A percentile compares a stretch with the other conserved stretches of the same genome.
phyloP scores from a whole-genome alignment of 2,329 filamentous ascomycete species.

The Colletotrichum tabaci region DNA sequence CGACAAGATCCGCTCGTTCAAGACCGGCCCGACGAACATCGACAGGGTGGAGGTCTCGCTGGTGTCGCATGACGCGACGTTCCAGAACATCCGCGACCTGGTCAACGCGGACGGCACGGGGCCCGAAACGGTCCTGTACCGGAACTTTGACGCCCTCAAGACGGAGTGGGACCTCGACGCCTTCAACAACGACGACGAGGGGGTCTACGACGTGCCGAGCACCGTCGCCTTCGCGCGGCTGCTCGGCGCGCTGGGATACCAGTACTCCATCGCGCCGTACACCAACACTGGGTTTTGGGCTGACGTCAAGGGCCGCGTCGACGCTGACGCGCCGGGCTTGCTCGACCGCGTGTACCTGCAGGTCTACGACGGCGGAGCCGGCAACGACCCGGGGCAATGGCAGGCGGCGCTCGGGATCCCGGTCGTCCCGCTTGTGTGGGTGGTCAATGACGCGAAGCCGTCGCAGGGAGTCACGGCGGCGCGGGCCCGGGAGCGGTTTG shows the following conservation, averaged over 20 bases:
- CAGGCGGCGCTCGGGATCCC: constrained; percentile 55
- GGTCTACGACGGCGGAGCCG: constrained; percentile 61
- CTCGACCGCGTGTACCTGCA: constrained; percentile 60
- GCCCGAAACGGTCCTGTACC: constrained; percentile 52
- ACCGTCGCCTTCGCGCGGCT: constrained; percentile 60
- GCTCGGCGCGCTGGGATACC: constrained; percentile 58
- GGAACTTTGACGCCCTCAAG: constrained; percentile 58
- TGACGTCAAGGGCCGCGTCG: constrained; percentile 49
- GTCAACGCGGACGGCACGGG: constrained; percentile 54
- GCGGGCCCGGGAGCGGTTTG: constrained; percentile 55
- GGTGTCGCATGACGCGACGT: constrained; percentile 52
- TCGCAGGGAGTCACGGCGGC: constrained; percentile 54
- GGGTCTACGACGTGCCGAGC: constrained; percentile 58
- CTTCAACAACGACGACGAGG: constrained; percentile 63
- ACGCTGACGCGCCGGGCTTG: constrained; percentile 48
- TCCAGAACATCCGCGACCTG: constrained; percentile 54
- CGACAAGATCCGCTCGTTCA: constrained; percentile 58
- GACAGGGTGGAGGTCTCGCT: constrained; percentile 60
- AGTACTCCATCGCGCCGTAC: constrained; percentile 61
- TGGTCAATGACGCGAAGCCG: constrained; percentile 63
- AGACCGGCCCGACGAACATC: constrained; percentile 52
- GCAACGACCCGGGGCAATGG: constrained; percentile 58
- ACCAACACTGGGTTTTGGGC: constrained; percentile 57
- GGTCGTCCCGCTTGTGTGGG: constrained; percentile 61
- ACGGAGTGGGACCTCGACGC: constrained; percentile 60